phyloP scores from a whole-genome alignment of 345 rosid species.

The Eucalyptus sp. region DNA sequence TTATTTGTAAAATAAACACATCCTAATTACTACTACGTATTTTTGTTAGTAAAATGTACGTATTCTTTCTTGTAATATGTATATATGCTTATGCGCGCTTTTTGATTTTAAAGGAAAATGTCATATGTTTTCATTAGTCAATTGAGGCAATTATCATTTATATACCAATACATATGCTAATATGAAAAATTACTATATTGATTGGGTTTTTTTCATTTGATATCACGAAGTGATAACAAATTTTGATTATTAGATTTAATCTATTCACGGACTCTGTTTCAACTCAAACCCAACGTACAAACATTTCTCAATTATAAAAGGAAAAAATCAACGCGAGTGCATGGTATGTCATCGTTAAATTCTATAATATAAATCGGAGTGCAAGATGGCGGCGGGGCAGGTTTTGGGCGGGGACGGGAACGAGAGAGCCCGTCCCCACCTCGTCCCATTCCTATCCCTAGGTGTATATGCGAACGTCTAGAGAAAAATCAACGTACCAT shows the following conservation, averaged over 20 bases:
- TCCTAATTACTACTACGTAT: not conserved
- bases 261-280: not conserved
- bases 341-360: not conserved
- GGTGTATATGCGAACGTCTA: not conserved
- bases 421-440: not conserved
- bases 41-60: accelerated
- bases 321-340: not conserved
- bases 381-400: not conserved
- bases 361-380: not conserved
- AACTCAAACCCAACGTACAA: not conserved
- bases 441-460: not conserved
- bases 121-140: not conserved
- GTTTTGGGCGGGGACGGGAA: not conserved
- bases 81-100: not conserved
- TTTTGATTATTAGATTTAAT: not conserved
- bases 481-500: not conserved
- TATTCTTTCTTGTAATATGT: not conserved
- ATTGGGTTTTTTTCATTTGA: not conserved
- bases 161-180: not conserved
- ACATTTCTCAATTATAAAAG: not conserved
- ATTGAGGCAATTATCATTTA: not conserved
- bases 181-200: not conserved
- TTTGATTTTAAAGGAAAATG: not conserved
- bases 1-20: not conserved
- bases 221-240: not conserved